Evolutionary conservation across 352 stramenopile genomes (phyloP).

Genomic region (Globisporangium acanthophoron): DNA sequence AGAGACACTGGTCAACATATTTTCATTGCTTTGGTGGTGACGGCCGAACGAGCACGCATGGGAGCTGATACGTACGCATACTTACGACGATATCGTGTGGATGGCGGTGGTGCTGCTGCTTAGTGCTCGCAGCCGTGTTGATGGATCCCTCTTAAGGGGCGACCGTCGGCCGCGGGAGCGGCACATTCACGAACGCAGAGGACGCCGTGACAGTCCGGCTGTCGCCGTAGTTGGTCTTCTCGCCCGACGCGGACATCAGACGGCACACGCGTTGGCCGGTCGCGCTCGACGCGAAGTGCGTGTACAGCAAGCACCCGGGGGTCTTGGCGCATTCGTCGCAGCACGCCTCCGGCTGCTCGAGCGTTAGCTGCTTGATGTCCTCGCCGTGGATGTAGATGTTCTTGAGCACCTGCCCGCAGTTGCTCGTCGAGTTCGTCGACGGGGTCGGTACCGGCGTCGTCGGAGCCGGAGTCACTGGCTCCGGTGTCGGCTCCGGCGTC

Average conservation of each 20-base stretch:
- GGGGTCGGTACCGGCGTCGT: neutral
- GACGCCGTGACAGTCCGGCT: constrained; percentile 5
- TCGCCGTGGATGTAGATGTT: constrained; percentile 11
- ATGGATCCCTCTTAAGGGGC: neutral
- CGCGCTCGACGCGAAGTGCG: constrained; percentile 5
- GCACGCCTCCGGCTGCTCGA: constrained; percentile 3
- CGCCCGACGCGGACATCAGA: constrained; percentile 4
- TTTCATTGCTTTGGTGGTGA: no score
- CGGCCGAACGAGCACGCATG: no score
- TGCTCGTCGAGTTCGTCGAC: neutral
- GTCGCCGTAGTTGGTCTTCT: constrained; percentile 13
- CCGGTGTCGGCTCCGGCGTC: neutral
- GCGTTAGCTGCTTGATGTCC: constrained; percentile 5
- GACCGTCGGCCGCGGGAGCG: neutral
- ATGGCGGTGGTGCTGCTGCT: no score
- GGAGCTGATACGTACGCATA: no score
- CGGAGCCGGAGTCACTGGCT: neutral
- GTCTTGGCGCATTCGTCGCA: constrained; percentile 7
- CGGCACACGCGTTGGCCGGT: constrained; percentile 2
- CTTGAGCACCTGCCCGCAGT: constrained; percentile 2
- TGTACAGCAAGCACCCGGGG: constrained; percentile 2
- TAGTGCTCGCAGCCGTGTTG: no score
- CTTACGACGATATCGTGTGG: no score
- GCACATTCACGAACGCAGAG: constrained; percentile 4
- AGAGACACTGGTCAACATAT: no score